A percentile compares a stretch with the other conserved stretches of the same genome.
phyloP scores from a whole-genome alignment of 495 filamentous ascomycete genomes.

The Aspergillus incahuasiensis region DNA sequence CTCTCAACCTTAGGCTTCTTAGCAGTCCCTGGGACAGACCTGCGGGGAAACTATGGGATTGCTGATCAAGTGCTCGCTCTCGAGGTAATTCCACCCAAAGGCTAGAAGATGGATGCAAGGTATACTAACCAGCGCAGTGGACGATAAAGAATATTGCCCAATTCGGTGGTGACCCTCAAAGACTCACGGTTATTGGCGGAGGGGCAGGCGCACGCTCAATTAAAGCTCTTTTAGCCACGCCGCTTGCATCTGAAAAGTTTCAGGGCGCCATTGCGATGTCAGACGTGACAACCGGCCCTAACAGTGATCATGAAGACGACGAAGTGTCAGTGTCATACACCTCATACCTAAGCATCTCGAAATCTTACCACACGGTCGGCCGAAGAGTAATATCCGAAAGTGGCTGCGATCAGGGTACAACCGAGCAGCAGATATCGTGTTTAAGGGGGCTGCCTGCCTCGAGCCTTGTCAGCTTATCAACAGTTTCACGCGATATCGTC shows the following conservation, averaged over 20 bases:
- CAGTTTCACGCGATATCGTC: constrained; percentile 40
- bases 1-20: constrained; percentile 37
- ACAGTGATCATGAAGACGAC: constrained; percentile 29
- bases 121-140: constrained; percentile 19
- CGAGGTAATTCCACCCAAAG: constrained; percentile 20
- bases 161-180: constrained; percentile 32
- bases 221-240: constrained; percentile 12
- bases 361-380: constrained; percentile 34
- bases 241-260: constrained; percentile 33
- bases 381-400: constrained; percentile 32
- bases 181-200: constrained; percentile 20
- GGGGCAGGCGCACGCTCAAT: constrained; percentile 23
- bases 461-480: constrained; percentile 23
- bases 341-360: constrained; percentile 33
- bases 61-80: constrained; percentile 33
- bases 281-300: constrained; percentile 36
- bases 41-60: constrained; percentile 31
- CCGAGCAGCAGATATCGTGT: constrained; percentile 35
- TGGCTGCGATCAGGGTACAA: constrained; percentile 28
- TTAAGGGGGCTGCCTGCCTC: constrained; percentile 29
- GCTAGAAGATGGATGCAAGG: not conserved
- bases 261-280: constrained; percentile 39
- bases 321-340: not conserved
- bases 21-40: constrained; percentile 20
- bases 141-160: constrained; percentile 28